phyloP scores from a whole-genome alignment of 768 basidiomycete species.

The Clitopilus passeckerianus region DNA sequence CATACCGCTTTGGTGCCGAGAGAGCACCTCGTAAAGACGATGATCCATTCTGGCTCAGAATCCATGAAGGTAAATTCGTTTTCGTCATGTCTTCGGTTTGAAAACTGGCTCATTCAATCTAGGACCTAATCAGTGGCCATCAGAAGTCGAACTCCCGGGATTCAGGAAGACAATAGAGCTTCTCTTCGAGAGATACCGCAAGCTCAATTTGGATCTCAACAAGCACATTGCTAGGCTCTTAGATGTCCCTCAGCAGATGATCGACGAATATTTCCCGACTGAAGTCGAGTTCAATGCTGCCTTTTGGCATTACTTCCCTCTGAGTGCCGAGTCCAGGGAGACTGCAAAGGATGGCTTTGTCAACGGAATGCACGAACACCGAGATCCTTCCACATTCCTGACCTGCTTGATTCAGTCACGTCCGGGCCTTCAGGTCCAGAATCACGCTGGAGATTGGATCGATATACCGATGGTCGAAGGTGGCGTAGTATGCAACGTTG shows the following conservation, averaged over 20 bases:
- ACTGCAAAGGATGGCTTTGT: constrained; percentile 19
- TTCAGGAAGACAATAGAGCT: constrained; percentile 20
- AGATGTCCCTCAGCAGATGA: constrained; percentile 11
- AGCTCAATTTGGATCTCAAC: constrained; percentile 21
- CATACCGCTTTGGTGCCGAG: constrained; percentile 22
- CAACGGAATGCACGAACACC: constrained; percentile 25
- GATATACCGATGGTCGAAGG: constrained; percentile 22
- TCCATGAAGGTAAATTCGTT: constrained; percentile 15
- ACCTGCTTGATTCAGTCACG: constrained; percentile 24
- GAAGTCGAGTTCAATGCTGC: constrained; percentile 21
- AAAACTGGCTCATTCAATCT: too few species aligned
- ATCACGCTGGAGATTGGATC: constrained; percentile 21
- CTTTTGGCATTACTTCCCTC: constrained; percentile 24
- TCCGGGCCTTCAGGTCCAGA: constrained; percentile 21
- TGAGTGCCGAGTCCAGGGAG: constrained; percentile 13
- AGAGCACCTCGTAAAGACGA: constrained; percentile 12
- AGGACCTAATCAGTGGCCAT: constrained; percentile 24
- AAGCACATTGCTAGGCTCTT: constrained; percentile 21
- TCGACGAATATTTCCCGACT: constrained; percentile 19
- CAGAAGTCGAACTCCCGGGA: constrained; percentile 17
- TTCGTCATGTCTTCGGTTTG: too few species aligned
- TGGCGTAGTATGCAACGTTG: constrained; percentile 26
- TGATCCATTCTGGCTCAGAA: constrained; percentile 22
- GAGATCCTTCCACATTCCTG: constrained; percentile 24
- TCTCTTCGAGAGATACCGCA: constrained; percentile 19